Evolutionary conservation across 2,329 filamentous ascomycete genomes (phyloP).

Genomic region (Teratosphaeria nubilosa): DNA sequence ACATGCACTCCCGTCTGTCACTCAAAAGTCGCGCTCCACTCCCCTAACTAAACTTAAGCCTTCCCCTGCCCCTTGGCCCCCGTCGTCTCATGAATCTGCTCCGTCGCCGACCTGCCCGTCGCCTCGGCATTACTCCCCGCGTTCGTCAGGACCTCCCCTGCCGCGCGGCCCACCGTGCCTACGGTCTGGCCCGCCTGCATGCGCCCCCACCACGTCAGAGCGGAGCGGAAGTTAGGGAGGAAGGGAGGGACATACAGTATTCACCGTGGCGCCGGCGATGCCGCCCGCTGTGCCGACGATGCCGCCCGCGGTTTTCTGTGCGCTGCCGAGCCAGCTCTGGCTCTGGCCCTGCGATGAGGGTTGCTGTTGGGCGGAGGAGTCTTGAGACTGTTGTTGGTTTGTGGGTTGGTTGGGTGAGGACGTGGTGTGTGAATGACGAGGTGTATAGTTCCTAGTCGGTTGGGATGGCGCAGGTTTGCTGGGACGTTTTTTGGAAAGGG

Average conservation of each 20-base stretch:
- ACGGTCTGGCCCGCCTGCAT: background rate
- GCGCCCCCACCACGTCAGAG: background rate
- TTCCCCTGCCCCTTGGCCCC: slow-evolving; percentile 4
- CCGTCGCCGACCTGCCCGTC: background rate
- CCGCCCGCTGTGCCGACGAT: slow-evolving; percentile 1
- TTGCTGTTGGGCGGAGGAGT: background rate
- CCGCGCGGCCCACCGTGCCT: background rate
- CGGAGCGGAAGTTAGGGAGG: background rate
- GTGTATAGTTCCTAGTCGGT: too few relatives aligned
- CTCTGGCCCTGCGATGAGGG: background rate
- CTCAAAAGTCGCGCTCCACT: background rate
- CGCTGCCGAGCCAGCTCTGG: background rate
- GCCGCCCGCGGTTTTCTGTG: background rate
- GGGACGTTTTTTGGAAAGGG: too few relatives aligned
- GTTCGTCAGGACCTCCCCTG: slow-evolving; percentile 1
- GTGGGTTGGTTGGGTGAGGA: background rate
- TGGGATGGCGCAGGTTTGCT: too few relatives aligned
- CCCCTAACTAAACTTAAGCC: background rate
- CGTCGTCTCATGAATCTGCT: slow-evolving; percentile 4
- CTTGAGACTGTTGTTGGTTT: background rate
- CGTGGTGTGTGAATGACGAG: background rate
- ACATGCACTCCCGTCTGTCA: background rate
- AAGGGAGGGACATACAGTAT: background rate
- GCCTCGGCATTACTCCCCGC: background rate
- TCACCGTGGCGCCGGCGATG: background rate